Conservation (phyloP, 495 filamentous ascomycete genomes). For the Penicillium mononematosum region DNA sequence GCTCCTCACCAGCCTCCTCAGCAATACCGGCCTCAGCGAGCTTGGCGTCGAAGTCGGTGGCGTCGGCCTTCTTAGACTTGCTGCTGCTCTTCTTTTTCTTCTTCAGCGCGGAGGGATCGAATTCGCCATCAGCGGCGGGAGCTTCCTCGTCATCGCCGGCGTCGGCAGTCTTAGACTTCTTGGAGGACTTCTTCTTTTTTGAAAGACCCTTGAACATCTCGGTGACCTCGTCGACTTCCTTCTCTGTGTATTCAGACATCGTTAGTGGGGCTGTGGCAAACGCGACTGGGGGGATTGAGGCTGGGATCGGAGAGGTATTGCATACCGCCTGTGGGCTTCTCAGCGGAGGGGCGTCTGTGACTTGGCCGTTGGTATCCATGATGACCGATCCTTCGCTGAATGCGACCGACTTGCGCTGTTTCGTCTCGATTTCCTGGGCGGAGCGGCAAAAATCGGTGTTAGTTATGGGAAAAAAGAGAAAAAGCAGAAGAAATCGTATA, state of each 20-base stretch:
- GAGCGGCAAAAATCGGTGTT: slow-evolving; percentile 12
- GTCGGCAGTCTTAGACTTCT: slow-evolving; percentile 61
- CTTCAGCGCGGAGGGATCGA: slow-evolving; percentile 77
- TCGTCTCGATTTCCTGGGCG: slow-evolving; percentile 37
- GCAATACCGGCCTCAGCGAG: slow-evolving; percentile 71
- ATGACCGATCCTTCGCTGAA: slow-evolving; percentile 82
- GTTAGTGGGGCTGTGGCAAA: slow-evolving; percentile 14
- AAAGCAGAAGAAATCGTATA: slow-evolving; percentile 3
- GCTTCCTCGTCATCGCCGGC: slow-evolving; percentile 55
- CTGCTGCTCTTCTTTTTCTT: slow-evolving; percentile 83
- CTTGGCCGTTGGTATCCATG: slow-evolving; percentile 79
- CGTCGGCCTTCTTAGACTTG: slow-evolving; percentile 63
- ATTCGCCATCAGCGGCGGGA: slow-evolving; percentile 61
- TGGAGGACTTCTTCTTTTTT: slow-evolving; percentile 76
- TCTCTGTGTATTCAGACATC: slow-evolving; percentile 42
- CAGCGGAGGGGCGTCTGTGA: slow-evolving; percentile 67
- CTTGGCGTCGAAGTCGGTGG: slow-evolving; percentile 78
- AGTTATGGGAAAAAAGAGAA: slow-evolving; percentile 19
- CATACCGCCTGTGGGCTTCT: slow-evolving; percentile 52
- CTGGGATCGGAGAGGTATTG: slow-evolving; percentile 5
- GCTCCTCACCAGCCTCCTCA: slow-evolving; percentile 50
- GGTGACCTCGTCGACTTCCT: slow-evolving; percentile 68
- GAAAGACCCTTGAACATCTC: slow-evolving; percentile 80
- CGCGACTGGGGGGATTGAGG: slow-evolving; percentile 5
- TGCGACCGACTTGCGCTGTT: slow-evolving; percentile 83